Evolutionary conservation across 2,329 filamentous ascomycete genomes (phyloP), one percentile per base, ranked within the genome.

Genomic region (Penicillium sp.): DNA sequence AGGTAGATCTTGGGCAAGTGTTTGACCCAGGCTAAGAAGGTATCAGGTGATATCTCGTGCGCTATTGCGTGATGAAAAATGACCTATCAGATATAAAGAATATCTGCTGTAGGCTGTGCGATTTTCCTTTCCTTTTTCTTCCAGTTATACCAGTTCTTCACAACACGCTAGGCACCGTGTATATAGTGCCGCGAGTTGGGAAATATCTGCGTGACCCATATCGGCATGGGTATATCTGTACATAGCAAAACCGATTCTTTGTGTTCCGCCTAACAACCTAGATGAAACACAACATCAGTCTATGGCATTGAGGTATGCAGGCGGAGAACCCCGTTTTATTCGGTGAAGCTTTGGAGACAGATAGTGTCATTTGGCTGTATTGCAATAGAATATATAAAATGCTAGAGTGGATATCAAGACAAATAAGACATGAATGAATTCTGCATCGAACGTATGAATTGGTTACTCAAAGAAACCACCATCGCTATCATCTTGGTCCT

Each of bases 401-500:
- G 55, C 55, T 57, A 48, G 35, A 38, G 9, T 57, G 55, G 55
- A 57, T 57, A 57, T 57, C 55, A 57, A 54, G 43, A 57, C 43
- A 46, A 57, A 57, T 54, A 42, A 48, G 37, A 57, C 19, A 54
- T 43, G 33, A 42, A 48, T 37, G 23, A 54, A 40, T 53, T 23
- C 27, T 35, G 50, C 21, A 46, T 21, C 35, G 7, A 45, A 25
- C 19, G 23, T 27, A 15, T 23, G 25, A 33, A 37, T n/a, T 42
- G 37, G 10, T 54, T 69, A 61, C 55, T 77, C 75, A 50, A 77
- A 77, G 63, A 77, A 77, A 6, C 74, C 75, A n/a, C 73, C 74
- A 54, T 77, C 75, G 53, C 73, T 74, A 13, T 73, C 71, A 41
- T 54, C 52, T 25, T 40, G 19, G 13, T 71, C 67, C 17, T 57